phyloP scores from a whole-genome alignment of 768 basidiomycete species.

The Leccinum aurantiacum region DNA sequence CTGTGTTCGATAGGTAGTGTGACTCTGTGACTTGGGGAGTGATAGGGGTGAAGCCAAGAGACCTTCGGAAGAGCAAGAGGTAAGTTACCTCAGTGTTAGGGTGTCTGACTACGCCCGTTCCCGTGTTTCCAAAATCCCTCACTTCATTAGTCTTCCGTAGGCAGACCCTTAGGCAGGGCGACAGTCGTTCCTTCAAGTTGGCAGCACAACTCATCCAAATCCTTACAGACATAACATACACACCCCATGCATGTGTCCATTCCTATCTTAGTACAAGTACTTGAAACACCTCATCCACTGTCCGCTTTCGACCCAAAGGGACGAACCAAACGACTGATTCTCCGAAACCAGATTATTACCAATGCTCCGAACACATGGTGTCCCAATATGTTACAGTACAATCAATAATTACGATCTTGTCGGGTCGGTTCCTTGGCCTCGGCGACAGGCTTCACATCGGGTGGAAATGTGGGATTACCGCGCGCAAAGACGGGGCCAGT shows the following conservation, averaged over 20 bases:
- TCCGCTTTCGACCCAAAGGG: neutral
- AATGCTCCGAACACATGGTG: too few relatives aligned
- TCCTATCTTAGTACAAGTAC: neutral
- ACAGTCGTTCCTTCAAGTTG: too few relatives aligned
- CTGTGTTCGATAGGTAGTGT: conserved; percentile 23
- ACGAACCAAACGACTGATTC: neutral
- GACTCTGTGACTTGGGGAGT: conserved; percentile 11
- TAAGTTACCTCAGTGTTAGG: too few relatives aligned
- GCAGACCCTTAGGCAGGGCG: too few relatives aligned
- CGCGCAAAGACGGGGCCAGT: neutral
- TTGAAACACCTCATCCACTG: neutral
- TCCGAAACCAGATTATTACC: neutral
- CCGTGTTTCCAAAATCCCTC: too few relatives aligned
- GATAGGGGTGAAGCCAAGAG: too few relatives aligned
- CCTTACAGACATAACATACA: neutral
- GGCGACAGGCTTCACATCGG: neutral
- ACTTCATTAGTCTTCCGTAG: too few relatives aligned
- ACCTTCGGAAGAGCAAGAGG: too few relatives aligned
- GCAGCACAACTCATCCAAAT: neutral
- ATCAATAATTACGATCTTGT: neutral
- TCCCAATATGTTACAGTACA: neutral
- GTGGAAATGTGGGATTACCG: neutral
- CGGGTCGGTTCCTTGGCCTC: neutral
- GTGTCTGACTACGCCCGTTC: too few relatives aligned
- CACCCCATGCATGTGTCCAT: neutral